Percentiles rank a stretch among this genome's conserved stretches.
Evolutionary conservation across 106 monocot species (phyloP).

Genomic region (Phalaenopsis aphrodite): DNA sequence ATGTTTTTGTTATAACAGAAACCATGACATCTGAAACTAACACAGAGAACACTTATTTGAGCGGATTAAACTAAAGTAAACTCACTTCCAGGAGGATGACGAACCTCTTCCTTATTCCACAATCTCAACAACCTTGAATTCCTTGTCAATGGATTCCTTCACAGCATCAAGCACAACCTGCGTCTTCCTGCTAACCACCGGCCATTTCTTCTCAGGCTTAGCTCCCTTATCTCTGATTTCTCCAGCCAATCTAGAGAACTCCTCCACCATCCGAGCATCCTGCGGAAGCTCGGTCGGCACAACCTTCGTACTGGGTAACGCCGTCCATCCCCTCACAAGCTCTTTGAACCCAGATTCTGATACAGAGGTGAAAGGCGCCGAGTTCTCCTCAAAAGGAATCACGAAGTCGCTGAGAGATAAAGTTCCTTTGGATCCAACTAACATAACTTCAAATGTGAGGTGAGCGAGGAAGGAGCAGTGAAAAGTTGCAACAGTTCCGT

Average conservation of each 20-base stretch:
- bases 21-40: too few relatives aligned
- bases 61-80: too few relatives aligned
- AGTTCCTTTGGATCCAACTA: conserved; percentile 48
- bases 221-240: conserved; percentile 20
- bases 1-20: too few relatives aligned
- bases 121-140: conserved; percentile 9
- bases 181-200: conserved; percentile 18
- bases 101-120: not conserved
- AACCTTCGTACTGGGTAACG: conserved; percentile 39
- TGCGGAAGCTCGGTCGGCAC: conserved; percentile 49
- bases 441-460: conserved; percentile 41
- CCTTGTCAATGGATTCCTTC: conserved; percentile 15
- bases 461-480: conserved; percentile 66
- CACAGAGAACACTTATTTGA: too few relatives aligned
- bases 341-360: conserved; percentile 37
- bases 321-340: conserved; percentile 37
- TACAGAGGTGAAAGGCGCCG: conserved; percentile 29
- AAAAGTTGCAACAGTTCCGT: conserved; percentile 55
- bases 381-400: conserved; percentile 57
- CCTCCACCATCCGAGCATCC: conserved; percentile 60
- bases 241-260: conserved; percentile 59
- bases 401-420: conserved; percentile 17
- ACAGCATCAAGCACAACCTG: conserved; percentile 26
- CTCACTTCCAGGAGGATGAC: too few relatives aligned
- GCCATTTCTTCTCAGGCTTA: conserved; percentile 17